Conservation (phyloP, 441 rosid species). For the Populus tomentosa region DNA sequence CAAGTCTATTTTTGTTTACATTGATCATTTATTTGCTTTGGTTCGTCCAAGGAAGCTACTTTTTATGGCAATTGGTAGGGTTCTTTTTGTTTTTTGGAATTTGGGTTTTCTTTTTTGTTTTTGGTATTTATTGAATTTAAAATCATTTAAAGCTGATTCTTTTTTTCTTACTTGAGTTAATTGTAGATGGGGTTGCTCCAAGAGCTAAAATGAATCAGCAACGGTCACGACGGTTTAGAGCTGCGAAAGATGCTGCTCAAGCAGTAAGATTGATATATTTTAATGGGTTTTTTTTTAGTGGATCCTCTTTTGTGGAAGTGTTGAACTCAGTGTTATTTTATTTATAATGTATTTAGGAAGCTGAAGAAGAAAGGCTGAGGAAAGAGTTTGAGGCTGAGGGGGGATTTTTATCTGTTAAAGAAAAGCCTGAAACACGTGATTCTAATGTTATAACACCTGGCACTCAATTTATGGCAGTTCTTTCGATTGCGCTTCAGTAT, state of each 20-base stretch:
- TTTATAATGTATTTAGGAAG: conserved; percentile 46
- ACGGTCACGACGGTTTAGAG: conserved; percentile 89
- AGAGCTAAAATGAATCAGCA: conserved; percentile 99
- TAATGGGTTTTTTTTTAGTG: background rate
- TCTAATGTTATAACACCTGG: conserved; percentile 99
- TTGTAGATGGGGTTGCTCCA: conserved; percentile 96
- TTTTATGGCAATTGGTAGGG: conserved; percentile 87
- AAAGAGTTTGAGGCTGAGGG: conserved; percentile 76
- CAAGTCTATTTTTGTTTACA: conserved; percentile 77
- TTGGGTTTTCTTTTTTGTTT: background rate
- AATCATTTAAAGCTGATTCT: background rate
- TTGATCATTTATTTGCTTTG: conserved; percentile 78
- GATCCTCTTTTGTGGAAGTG: background rate
- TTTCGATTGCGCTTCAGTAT: conserved; percentile 87
- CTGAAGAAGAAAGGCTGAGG: conserved; percentile 88
- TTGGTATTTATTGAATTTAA: background rate
- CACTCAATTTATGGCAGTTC: conserved; percentile 84
- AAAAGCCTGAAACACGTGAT: conserved; percentile 78
- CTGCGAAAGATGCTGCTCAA: conserved; percentile 96
- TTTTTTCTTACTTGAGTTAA: background rate
- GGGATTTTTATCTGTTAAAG: conserved; percentile 47
- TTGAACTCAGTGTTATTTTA: background rate
- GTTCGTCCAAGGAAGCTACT: conserved; percentile 97
- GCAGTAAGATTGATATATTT: conserved; percentile 46
- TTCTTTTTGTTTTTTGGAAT: background rate